Evolutionary conservation across 225 moss, liverwort and hornwort species (phyloP), one percentile per base, ranked within the genome.

Genomic region (Lunularia cruciata): DNA sequence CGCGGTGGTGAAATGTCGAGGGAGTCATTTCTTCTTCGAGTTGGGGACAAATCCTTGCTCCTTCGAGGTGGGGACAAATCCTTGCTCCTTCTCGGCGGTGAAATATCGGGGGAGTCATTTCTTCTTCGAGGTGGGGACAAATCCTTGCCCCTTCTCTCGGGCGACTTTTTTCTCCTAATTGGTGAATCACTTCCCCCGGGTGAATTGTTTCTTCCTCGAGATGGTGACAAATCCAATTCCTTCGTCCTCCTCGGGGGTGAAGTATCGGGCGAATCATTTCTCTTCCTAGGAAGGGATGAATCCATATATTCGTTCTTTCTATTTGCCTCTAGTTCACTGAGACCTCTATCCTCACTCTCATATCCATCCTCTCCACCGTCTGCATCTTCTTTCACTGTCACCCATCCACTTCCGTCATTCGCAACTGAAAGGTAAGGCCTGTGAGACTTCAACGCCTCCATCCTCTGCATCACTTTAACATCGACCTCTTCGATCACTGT

Each of bases 371-470:
- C 23, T 13, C 27, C 70, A 26, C 48, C 72, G 13, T 69, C 69
- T 0, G 63, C 54, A 58, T 83, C 77, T n/a, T 68, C 81, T 43
- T 56, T 84, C 19, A 92, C 85, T 33, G 85, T 83, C 65, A 86
- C 89, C 95, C 95, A 95, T 45, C 95, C 95, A 62, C 95, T 92
- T 12, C 95, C 95, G 19, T 92, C 95, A 54, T 95, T 81, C 3
- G 89, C 89, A 59, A 92, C 83, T 11, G 95, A 89, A 81, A 95
- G 89, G 39, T 95, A 95, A 2, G 95, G 95, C 48, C 95, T 85
- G 69, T 91, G 81, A 26, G 75, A 73, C 78, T 88, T 92, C 38
- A 88, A 42, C 30, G 74, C 72, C 80, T 95, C 95, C 86, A 92
- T 88, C 76, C 85, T 85, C 61, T 89, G 91, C 95, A 95, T 92